Evolutionary conservation across 2,329 filamentous ascomycete genomes (phyloP), one percentile per base, ranked within the genome.

Genomic region (Tolypocladium nubicola): DNA sequence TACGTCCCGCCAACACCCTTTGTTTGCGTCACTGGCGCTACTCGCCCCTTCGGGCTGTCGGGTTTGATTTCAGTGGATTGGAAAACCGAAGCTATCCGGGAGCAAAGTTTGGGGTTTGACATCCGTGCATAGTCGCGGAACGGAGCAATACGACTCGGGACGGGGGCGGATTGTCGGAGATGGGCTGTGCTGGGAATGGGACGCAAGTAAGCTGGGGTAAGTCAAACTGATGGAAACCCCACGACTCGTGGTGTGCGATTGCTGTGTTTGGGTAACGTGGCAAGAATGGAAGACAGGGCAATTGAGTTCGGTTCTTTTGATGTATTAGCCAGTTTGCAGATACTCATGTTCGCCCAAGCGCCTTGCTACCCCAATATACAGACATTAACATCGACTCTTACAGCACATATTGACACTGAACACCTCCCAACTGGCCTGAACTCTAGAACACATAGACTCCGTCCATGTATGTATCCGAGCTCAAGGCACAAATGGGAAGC

Each of bases 401-500:
- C 26, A 49, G 16, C 16, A 8, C 14, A 19, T 3, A 40, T 39
- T 30, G 4, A 30, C 6, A 30, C 26, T 30, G 26, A 30, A 6
- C 26, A 30, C 26, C 26, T 30, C 6, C 26, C 26, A 30, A 1
- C 26, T 30, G 26, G 26, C 43, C 23, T 26, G 4, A 2, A 23
- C 11, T 13, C 41, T 11, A 45, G 9, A 14, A 26, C 11, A 26
- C 41, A 4, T 21, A 33, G 11, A 33, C 45, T 49, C 23, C 26
- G 30, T 5, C 26, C 9, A n/a, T 19, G 26, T 30, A 10, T n/a
- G 26, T 30, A 39, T 50, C 13, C 43, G 13, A 21, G 5, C 19
- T 52, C 37, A 56, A 4, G 39, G 39, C 39, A 53, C 55, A 52
- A 65, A 67, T 1, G 68, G 67, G 57, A 70, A 70, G 37, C 59